Evolutionary conservation across 2,329 filamentous ascomycete genomes (phyloP), one percentile per base, ranked within the genome.

Genomic region (Talaromyces sp.): DNA sequence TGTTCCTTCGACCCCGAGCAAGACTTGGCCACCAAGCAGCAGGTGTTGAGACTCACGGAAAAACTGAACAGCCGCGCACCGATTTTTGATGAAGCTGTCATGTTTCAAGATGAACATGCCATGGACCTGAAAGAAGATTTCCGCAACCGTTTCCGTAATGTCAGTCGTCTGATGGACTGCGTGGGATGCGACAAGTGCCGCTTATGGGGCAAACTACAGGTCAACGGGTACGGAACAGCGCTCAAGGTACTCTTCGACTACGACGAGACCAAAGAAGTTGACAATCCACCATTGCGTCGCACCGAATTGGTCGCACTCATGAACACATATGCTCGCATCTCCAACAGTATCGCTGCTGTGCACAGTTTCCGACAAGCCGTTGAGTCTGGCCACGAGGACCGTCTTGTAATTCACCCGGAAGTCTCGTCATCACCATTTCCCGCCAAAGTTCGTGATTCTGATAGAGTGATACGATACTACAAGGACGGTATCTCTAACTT

Each of bases 101-200:
- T 99, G 93, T 99, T 99, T 79, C 91, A 91, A 74, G 84, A 86
- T 62, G 82, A 84, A 0, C 78, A 78, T 35, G 82, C 85, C 39
- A 86, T 90, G 2, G 91, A 87, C 2, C 81, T 99, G 65, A 99
- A 98, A 78, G 94, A 98, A 75, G 95, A 99, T 74, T 99, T 99
- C 84, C 90, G 92, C 71, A 95, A 96, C 78, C 91, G 95, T 17
- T 99, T 99, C 85, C 89, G 95, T 75, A 99, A 99, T 75, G 91
- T 99, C 67, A 96, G 91, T 76, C 89, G 95, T 47, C 85, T 98
- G 69, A 99, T 99, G 95, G 95, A 99, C 78, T 99, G 95, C 71
- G 94, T 98, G 22, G 95, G 95, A 52, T 99, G 95, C 78, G 95
- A 99, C 81, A 99, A 99, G 81, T 99, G 95, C 80, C 89, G 95